Conservation (phyloP, 2,329 filamentous ascomycete species). For the Aspergillus sp. region DNA sequence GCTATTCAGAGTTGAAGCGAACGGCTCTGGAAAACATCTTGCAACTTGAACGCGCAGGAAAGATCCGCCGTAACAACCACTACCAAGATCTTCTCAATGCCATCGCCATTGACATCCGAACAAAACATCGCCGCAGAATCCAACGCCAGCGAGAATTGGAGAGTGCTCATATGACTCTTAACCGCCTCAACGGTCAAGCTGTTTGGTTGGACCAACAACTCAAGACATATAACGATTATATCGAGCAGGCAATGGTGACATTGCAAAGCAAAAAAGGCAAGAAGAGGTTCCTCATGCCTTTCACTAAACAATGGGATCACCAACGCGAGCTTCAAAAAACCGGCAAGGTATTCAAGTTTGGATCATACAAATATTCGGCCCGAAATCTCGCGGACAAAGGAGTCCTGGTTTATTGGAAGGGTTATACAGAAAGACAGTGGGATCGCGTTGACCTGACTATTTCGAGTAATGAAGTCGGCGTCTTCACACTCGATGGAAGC, state of each 20-base stretch:
- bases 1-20: conserved; percentile 88
- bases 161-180: conserved; percentile 48
- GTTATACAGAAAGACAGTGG: conserved; percentile 79
- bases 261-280: conserved; percentile 96
- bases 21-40: conserved; percentile 93
- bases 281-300: conserved; percentile 90
- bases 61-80: conserved; percentile 81
- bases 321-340: conserved; percentile 91
- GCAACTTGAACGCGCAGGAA: conserved; percentile 78
- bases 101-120: conserved; percentile 93
- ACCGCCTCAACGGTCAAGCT: conserved; percentile 62
- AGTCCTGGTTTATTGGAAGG: conserved; percentile 87
- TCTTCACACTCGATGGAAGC: conserved; percentile 89
- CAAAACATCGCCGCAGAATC: conserved; percentile 89
- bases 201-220: conserved; percentile 91
- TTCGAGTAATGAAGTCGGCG: conserved; percentile 86
- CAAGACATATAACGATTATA: conserved; percentile 98
- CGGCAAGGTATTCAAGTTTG: conserved; percentile 94
- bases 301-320: conserved; percentile 98
- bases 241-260: conserved; percentile 96
- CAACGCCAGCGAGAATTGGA: conserved; percentile 91
- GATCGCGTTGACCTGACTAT: conserved; percentile 93
- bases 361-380: conserved; percentile 95
- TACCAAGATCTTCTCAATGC: conserved; percentile 98
- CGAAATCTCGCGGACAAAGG: conserved; percentile 88